Base-by-base conservation (phyloP, 495 filamentous ascomycete genomes). In the Choiromyces venosus region DNA sequence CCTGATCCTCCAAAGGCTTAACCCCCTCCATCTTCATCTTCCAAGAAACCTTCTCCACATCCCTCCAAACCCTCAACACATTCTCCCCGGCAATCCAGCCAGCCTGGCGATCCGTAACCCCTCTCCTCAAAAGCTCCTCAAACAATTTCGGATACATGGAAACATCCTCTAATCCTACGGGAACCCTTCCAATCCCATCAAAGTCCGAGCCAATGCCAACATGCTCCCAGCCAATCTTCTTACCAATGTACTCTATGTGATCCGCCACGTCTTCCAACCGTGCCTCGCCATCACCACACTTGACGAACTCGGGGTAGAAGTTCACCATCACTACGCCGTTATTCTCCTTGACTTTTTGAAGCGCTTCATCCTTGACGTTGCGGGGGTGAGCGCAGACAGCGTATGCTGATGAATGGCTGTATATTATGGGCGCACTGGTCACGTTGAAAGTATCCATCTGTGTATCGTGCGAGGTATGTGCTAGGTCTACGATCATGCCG, bases 141-240 rank as follows among this genome's bases (percentile, higher is more conserved):
- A 97, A 87, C 70, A 99, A 82, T 66, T 89, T 88, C 1, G 95
- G 94, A 81, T 89, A 96, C 81, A 91, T 92, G 67, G 89, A 89
- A 37, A 97, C 93, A 82, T 97, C 93, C 33, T 89, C 89, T 74
- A 93, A 74, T 0, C 91, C 91, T 73, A 82, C 78, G 1, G 91
- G 91, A 0, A 86, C 86, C 0, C 68, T 81, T 2, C 73, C 72
- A 61, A 89, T 89, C 36, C 91, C 91, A 74, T 93, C 91, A 76
- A 89, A 93, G 81, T 94, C 91, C 21, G 87, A 88, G 0, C 91
- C 91, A 38, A 93, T 76, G 0, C 91, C 91, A 25, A 93, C 91
- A 82, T 93, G 85, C 18, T 91, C 89, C 76, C 86, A 93, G 25
- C 91, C 91, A 66, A 91, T 89, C 46, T 89, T 75, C 37, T 88